Percentiles rank a stretch among this genome's conserved stretches.
Evolutionary conservation across 2,329 filamentous ascomycete genomes (phyloP).

Genomic region (Sphaerulina populicola): DNA sequence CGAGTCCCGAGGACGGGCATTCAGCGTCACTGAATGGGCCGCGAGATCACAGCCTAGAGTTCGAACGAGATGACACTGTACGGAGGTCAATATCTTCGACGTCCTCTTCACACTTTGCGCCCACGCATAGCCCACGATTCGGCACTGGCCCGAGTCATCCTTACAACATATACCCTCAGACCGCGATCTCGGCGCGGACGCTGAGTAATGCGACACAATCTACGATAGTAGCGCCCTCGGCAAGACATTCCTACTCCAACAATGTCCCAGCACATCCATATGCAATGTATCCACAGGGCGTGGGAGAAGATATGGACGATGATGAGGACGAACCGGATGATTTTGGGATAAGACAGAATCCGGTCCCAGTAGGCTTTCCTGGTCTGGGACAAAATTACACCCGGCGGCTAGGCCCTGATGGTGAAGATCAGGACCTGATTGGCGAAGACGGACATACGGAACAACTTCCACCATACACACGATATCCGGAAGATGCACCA

Average conservation of each 20-base stretch:
- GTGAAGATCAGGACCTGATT: conserved; percentile 81
- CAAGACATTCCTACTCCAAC: conserved; percentile 39
- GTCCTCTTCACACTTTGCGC: conserved; percentile 33
- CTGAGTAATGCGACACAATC: conserved; percentile 64
- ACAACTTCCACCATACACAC: conserved; percentile 81
- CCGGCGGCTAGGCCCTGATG: conserved; percentile 64
- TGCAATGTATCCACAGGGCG: conserved; percentile 74
- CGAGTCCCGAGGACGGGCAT: conserved; percentile 30
- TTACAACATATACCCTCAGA: conserved; percentile 76
- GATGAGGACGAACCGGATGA: conserved; percentile 28
- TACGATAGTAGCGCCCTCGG: conserved; percentile 53
- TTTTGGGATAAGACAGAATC: conserved; percentile 31
- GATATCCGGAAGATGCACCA: conserved; percentile 65
- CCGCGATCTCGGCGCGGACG: conserved; percentile 47
- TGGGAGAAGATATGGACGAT: conserved; percentile 50
- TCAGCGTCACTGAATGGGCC: conserved; percentile 8
- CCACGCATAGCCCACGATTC: conserved; percentile 57
- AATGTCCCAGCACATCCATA: conserved; percentile 71
- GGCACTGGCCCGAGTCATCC: conserved; percentile 70
- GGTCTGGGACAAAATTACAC: conserved; percentile 58
- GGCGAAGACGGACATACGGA: conserved; percentile 83
- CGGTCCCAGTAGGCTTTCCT: conserved; percentile 64
- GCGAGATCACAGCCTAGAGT: conserved; percentile 21
- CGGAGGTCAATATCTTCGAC: conserved; percentile 31
- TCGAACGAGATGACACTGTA: conserved; percentile 26